Percentiles rank a stretch among this genome's conserved stretches.
These are phyloP conservation scores for Barnettozyma wickerhamii DNA, from an alignment of 805 yeast genomes.

Conservation along the genomic window DNA sequence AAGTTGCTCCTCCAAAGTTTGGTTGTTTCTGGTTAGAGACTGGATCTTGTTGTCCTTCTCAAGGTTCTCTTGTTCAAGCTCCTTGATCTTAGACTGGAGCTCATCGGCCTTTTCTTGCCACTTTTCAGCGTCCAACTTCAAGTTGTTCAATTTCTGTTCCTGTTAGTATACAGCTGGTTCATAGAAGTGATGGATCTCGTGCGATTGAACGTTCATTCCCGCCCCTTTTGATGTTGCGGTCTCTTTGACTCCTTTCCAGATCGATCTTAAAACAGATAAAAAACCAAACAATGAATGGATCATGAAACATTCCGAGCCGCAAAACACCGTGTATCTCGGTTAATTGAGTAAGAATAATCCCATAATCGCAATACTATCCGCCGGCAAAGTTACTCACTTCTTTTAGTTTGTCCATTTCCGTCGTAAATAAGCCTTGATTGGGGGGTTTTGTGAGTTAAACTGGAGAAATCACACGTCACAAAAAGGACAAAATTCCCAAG, in stretches of 20 bases:
- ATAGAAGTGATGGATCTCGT: not conserved
- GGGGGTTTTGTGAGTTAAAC: not conserved
- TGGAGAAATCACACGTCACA: conserved; percentile 7
- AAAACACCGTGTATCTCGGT: no score
- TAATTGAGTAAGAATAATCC: no score
- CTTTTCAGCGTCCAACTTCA: conserved; percentile 91
- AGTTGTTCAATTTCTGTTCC: conserved; percentile 71
- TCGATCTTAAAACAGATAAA: conserved; percentile 1
- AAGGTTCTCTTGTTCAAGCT: conserved; percentile 84
- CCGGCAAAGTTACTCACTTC: conserved; percentile 19
- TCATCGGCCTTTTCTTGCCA: conserved; percentile 98
- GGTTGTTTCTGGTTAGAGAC: conserved; percentile 87
- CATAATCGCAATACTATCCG: no score
- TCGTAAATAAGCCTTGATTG: not conserved
- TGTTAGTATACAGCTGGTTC: conserved; percentile 12
- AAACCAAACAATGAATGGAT: not conserved
- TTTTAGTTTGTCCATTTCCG: conserved; percentile 23
- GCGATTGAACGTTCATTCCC: not conserved
- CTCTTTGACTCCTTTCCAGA: conserved; percentile 1
- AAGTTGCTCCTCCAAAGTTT: conserved; percentile 76
- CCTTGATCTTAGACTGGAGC: conserved; percentile 72
- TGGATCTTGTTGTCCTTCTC: conserved; percentile 95
- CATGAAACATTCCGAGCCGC: not conserved
- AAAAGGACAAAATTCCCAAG: not conserved
- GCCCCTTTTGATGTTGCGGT: not conserved